Percentiles rank a stretch among this genome's conserved stretches.
Evolutionary conservation across 306 rosid genomes (phyloP).

Genomic region (Clitoria ternatea): DNA sequence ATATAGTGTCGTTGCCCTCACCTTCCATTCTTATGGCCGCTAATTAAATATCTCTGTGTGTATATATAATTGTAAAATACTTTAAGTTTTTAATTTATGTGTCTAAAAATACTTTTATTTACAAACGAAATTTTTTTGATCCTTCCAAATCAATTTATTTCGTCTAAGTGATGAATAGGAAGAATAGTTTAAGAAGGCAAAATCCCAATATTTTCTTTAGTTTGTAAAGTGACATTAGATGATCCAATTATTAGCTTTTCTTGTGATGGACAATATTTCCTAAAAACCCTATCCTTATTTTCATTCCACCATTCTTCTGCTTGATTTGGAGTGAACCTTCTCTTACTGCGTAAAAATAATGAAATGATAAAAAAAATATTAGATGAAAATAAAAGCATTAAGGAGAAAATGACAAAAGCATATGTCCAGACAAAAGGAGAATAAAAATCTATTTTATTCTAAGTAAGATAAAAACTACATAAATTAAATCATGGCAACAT

Average conservation of each 20-base stretch:
- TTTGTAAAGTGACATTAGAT: constrained; percentile 19
- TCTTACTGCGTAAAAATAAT: constrained; percentile 45
- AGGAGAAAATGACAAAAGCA: neutral
- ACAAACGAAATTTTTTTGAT: too few species aligned
- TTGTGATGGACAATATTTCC: constrained; percentile 39
- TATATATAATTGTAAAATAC: too few species aligned
- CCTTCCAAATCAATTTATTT: constrained; percentile 16
- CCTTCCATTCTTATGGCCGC: too few species aligned
- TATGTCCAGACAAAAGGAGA: neutral
- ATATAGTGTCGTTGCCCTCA: too few species aligned
- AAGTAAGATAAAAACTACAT: neutral
- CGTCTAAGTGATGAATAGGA: constrained; percentile 9
- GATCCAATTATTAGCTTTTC: constrained; percentile 21
- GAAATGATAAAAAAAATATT: neutral
- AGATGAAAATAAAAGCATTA: neutral
- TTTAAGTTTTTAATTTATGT: too few species aligned
- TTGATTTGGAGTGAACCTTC: constrained; percentile 53
- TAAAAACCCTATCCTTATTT: constrained; percentile 62
- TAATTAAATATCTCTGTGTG: too few species aligned
- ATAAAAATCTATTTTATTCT: neutral
- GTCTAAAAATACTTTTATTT: too few species aligned
- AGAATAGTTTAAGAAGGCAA: constrained; percentile 21
- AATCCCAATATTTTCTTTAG: constrained; percentile 35
- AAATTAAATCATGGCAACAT: neutral
- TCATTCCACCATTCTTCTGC: constrained; percentile 91